Conservation (phyloP, 1,284 basidiomycete species). For the Phlebopus sp. region DNA sequence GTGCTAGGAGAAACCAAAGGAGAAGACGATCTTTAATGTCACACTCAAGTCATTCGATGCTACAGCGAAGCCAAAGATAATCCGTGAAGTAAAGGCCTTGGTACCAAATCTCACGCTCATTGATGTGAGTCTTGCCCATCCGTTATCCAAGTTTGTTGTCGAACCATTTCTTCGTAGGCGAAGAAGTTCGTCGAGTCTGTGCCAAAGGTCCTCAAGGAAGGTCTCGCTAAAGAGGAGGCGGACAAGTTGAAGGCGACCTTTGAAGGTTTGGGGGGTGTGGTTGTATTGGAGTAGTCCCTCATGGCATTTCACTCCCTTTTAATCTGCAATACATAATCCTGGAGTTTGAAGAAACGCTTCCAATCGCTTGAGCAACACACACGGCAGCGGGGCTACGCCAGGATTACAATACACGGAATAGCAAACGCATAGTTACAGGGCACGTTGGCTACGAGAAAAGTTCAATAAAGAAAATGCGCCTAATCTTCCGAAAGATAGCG, state of each 20-base stretch:
- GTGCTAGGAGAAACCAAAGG: slow-evolving; percentile 89
- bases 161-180: slow-evolving; percentile 54
- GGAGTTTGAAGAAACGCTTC: slow-evolving; percentile 15
- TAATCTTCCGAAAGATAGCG: slow-evolving; percentile 88
- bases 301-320: slow-evolving; percentile 10
- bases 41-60: slow-evolving; percentile 93
- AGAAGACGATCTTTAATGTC: slow-evolving; percentile 97
- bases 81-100: slow-evolving; percentile 95
- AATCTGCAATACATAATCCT: slow-evolving; percentile 12
- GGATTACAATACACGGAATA: slow-evolving; percentile 28
- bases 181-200: slow-evolving; percentile 99
- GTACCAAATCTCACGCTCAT: slow-evolving; percentile 94
- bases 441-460: slow-evolving; percentile 1
- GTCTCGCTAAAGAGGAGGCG: slow-evolving; percentile 94
- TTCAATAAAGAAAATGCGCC: slow-evolving; percentile 15
- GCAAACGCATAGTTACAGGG: slow-evolving; percentile 9
- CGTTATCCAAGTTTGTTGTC: slow-evolving; percentile 8
- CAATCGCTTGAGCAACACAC: slow-evolving; percentile 9
- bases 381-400: slow-evolving; percentile 14
- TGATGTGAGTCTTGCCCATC: slow-evolving; percentile 62
- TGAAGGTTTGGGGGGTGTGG: slow-evolving; percentile 85
- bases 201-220: slow-evolving; percentile 95
- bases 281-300: slow-evolving; percentile 69
- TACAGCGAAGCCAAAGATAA: slow-evolving; percentile 92
- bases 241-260: slow-evolving; percentile 94